A percentile compares a stretch with the other conserved stretches of the same genome.
Evolutionary conservation across 2,329 filamentous ascomycete species (phyloP).

Genomic region (Aspergillus alliaceus): DNA sequence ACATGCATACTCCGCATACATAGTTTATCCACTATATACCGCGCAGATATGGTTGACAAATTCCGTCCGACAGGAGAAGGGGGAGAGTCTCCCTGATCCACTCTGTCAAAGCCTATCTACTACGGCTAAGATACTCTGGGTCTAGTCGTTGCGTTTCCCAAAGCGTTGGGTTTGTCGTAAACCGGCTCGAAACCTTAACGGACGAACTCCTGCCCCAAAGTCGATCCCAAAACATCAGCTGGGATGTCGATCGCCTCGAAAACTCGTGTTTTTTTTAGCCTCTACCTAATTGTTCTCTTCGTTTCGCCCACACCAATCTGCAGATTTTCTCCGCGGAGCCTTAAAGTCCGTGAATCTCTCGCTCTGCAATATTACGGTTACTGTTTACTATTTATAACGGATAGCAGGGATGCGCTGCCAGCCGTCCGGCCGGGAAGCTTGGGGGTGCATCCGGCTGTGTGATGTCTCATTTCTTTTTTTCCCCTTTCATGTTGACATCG

Average conservation of each 20-base stretch:
- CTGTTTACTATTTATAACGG: neutral
- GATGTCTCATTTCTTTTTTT: slow-evolving; percentile 4
- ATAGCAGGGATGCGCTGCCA: neutral
- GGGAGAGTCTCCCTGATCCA: too few relatives aligned
- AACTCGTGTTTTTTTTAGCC: neutral
- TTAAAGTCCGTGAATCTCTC: neutral
- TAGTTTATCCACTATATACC: too few relatives aligned
- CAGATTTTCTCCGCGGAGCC: neutral
- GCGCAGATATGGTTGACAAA: too few relatives aligned
- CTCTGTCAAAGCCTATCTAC: too few relatives aligned
- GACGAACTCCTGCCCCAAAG: neutral
- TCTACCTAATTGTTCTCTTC: neutral
- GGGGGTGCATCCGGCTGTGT: neutral
- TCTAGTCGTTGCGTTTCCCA: neutral
- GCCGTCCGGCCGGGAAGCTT: neutral
- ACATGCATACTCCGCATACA: too few relatives aligned
- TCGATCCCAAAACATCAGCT: too few relatives aligned
- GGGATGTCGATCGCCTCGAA: too few relatives aligned
- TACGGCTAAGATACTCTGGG: too few relatives aligned
- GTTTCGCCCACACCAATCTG: neutral
- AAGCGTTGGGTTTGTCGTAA: neutral
- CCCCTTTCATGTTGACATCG: neutral
- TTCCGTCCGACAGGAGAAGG: too few relatives aligned
- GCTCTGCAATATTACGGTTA: neutral
- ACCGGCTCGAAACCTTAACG: slow-evolving; percentile 3